These are phyloP conservation scores for Lichtheimia ornata DNA, from an alignment of 371 early-diverging fungal species.

Conservation along the genomic window DNA sequence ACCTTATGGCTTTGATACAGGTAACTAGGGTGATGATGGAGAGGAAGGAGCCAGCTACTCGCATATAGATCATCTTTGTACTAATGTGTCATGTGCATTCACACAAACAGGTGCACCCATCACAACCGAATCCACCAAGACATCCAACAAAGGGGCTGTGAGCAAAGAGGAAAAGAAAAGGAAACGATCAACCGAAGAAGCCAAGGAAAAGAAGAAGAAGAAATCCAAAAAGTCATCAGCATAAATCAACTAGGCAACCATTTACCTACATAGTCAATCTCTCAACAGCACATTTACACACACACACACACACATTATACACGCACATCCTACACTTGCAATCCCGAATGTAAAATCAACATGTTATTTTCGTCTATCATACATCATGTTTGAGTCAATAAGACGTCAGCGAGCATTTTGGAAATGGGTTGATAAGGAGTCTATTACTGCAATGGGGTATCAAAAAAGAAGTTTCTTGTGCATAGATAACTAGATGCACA, in stretches of 20 bases:
- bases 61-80: not conserved
- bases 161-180: slow-evolving; percentile 14
- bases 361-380: too few species aligned
- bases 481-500: too few species aligned
- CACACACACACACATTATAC: too few species aligned
- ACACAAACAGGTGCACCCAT: slow-evolving; percentile 1
- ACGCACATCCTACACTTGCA: too few species aligned
- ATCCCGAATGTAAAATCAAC: too few species aligned
- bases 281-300: too few species aligned
- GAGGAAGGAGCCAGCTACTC: slow-evolving; percentile 1
- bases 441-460: too few species aligned
- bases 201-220: slow-evolving; percentile 13
- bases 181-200: slow-evolving; percentile 17
- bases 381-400: too few species aligned
- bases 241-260: slow-evolving; percentile 4
- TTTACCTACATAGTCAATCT: too few species aligned
- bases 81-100: not conserved
- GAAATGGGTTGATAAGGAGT: too few species aligned
- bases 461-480: too few species aligned
- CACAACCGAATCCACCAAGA: not conserved
- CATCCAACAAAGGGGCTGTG: not conserved
- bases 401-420: too few species aligned
- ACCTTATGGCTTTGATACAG: slow-evolving; percentile 41
- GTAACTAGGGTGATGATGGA: slow-evolving; percentile 1
- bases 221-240: slow-evolving; percentile 12